phyloP scores from a whole-genome alignment of 1,139 yeast genomes.

The Suhomyces terraborum region DNA sequence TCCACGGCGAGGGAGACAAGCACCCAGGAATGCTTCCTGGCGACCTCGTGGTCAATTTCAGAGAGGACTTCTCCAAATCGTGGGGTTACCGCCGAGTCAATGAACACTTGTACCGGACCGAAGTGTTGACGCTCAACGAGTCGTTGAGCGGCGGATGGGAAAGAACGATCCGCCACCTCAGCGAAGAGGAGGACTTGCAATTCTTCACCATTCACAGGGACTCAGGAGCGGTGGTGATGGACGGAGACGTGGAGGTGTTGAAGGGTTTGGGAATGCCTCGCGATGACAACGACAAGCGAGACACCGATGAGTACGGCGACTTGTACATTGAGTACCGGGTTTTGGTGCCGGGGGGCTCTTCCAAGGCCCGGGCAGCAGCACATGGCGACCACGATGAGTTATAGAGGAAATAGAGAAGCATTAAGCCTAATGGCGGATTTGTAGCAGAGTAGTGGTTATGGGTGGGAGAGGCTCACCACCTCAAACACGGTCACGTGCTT shows the following conservation, averaged over 20 bases:
- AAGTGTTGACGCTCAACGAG: conserved; percentile 70
- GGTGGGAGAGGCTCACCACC: neutral
- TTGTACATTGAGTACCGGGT: conserved; percentile 71
- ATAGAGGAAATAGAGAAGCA: conserved; percentile 7
- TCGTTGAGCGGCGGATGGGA: conserved; percentile 81
- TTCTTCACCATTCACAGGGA: conserved; percentile 50
- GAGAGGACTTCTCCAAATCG: conserved; percentile 55
- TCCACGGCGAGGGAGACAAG: conserved; percentile 81
- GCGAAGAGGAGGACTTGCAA: conserved; percentile 46
- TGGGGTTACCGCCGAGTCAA: conserved; percentile 88
- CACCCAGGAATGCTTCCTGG: conserved; percentile 84
- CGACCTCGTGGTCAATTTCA: conserved; percentile 62
- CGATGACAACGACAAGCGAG: conserved; percentile 29
- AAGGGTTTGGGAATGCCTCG: conserved; percentile 86
- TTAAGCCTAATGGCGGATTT: neutral
- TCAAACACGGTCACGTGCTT: neutral
- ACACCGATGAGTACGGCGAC: conserved; percentile 68
- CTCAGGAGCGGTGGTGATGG: conserved; percentile 51
- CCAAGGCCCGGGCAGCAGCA: neutral
- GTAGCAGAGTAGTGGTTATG: neutral
- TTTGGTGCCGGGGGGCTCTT: conserved; percentile 43
- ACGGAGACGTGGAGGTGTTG: conserved; percentile 73
- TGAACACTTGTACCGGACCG: conserved; percentile 74
- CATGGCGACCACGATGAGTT: conserved; percentile 20
- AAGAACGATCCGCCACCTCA: conserved; percentile 66